Conservation (phyloP, 179 eudicot genomes). For the Beta corolliflora region DNA sequence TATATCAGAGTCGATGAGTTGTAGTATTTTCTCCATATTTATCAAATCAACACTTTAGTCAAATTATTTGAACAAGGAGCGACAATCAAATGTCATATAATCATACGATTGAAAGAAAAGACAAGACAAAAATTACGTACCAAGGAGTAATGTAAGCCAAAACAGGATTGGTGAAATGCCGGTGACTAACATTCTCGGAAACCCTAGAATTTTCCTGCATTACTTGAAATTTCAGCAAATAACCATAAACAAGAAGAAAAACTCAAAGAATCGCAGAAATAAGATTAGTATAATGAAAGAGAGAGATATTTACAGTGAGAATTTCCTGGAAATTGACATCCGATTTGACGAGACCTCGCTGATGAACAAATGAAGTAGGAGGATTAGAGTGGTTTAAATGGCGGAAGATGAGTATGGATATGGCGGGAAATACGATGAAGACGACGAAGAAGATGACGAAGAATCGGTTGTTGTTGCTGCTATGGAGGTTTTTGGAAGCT, state of each 20-base stretch:
- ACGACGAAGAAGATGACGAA: conserved; percentile 33
- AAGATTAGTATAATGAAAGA: not conserved
- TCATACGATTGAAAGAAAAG: too few relatives aligned
- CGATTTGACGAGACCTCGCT: conserved; percentile 46
- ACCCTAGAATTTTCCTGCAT: conserved; percentile 75
- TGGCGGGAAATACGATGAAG: conserved; percentile 42
- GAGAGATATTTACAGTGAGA: conserved; percentile 41
- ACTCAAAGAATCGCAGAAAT: not conserved
- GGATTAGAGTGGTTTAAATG: conserved; percentile 2
- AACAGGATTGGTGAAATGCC: conserved; percentile 64
- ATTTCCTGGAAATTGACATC: conserved; percentile 56
- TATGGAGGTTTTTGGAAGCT: not conserved
- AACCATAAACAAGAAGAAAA: conserved; percentile 8
- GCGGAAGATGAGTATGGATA: conserved; percentile 43
- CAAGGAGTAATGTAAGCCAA: conserved; percentile 95
- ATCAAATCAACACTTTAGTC: too few relatives aligned
- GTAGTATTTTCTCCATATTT: too few relatives aligned
- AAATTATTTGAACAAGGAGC: not conserved
- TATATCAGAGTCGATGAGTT: too few relatives aligned
- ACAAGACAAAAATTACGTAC: conserved; percentile 35
- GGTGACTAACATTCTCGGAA: conserved; percentile 47
- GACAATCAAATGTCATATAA: not conserved
- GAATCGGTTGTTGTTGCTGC: conserved; percentile 23
- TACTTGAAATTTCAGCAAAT: conserved; percentile 19
- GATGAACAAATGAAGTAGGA: conserved; percentile 30